phyloP scores from a whole-genome alignment of 2,329 filamentous ascomycete species.

The Zymoseptoria brevis region DNA sequence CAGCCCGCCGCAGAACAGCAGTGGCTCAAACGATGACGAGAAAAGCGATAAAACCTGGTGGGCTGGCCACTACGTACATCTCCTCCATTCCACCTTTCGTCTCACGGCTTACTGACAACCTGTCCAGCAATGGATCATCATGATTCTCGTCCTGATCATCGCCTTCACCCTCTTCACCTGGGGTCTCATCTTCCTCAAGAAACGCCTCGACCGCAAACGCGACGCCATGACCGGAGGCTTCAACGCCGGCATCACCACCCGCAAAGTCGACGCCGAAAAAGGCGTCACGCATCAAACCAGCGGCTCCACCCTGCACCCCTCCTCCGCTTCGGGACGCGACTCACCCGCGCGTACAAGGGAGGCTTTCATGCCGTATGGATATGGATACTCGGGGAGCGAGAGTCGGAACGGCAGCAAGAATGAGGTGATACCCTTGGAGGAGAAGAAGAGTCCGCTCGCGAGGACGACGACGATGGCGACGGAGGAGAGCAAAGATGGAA shows the following conservation, averaged over 20 bases:
- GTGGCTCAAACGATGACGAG: background rate
- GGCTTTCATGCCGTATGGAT: constrained; percentile 30
- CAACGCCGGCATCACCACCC: constrained; percentile 32
- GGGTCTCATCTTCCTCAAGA: constrained; percentile 62
- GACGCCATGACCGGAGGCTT: constrained; percentile 37
- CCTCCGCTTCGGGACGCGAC: constrained; percentile 15
- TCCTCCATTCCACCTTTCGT: background rate
- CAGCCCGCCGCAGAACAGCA: background rate
- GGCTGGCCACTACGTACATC: constrained; percentile 20
- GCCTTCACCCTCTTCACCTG: constrained; percentile 60
- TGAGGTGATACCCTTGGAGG: constrained; percentile 15
- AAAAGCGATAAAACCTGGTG: constrained; percentile 17
- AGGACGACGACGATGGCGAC: constrained; percentile 16
- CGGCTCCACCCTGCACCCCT: background rate
- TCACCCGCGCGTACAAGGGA: constrained; percentile 24
- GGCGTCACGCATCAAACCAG: constrained; percentile 1
- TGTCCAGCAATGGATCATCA: constrained; percentile 62
- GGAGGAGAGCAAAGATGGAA: background rate
- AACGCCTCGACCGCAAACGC: constrained; percentile 63
- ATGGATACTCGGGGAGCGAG: constrained; percentile 25
- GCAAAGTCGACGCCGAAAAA: constrained; percentile 12
- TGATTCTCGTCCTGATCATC: constrained; percentile 66
- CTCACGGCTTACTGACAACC: constrained; percentile 6
- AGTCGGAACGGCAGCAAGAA: constrained; percentile 7
- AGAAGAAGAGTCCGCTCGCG: constrained; percentile 15